Evolutionary conservation across 768 basidiomycete species (phyloP), one percentile per base, ranked within the genome.

Genomic region (Serendipita sp.): DNA sequence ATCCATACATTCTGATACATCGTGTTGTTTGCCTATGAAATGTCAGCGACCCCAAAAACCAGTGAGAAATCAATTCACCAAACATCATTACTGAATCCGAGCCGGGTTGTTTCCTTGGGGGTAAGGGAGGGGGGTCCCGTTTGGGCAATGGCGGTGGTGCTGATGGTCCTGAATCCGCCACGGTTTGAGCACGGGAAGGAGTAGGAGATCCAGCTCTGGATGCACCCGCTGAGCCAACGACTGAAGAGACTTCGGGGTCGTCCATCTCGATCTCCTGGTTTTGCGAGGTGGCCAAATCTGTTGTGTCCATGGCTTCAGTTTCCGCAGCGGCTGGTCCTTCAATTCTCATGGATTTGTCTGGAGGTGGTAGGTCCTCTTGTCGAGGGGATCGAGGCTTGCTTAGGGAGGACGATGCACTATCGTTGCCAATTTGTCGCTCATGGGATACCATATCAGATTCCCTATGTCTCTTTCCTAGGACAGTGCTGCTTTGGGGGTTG

Each of bases 1-100:
- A 74, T 98, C 95, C 88, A 98, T 91, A 75, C 95, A 97, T 75
- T 99, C 96, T 0, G 95, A 87, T 11, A 98, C 94, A 72, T 99
- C 96, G 71, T 99, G 95, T 70, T 99, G 96, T 70, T 88, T 87
- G 3, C 95, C 93, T 91, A 65, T 44, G 41, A 5, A 65, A 66
- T 34, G 46, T 71, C n/a, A 67, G 54, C 58, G 38, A 44, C 58
- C 15, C 65, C 46, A 30, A 60, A 64, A 2, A 56, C 52, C 11
- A 8, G 35, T 52, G 38, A 7, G 2, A 34, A 46, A 3, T 5
- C 11, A 35, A 70, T 81, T 69, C 72, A 91, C 90, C 91, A 70
- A 93, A 93, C 84, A 92, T 89, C 91, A 93, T 93, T 8, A 81
- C 81, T 0, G 88, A 89, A 68, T 88, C 86, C 13, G 85, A 80